Base-by-base conservation (phyloP, 2,329 filamentous ascomycete species). In the Phialophora macrospora region DNA sequence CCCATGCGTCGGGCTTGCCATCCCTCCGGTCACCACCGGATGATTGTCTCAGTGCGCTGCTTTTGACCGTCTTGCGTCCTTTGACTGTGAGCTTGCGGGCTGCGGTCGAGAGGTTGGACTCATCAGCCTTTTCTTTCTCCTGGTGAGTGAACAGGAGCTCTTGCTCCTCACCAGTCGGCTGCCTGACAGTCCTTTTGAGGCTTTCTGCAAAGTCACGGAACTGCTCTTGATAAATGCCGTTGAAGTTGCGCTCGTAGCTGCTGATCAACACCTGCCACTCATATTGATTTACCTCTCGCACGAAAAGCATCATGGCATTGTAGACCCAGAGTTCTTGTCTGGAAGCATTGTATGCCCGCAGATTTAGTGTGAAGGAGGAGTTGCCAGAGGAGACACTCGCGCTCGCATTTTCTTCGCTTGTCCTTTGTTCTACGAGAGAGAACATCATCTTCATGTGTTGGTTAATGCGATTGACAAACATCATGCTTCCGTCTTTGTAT, bases 1-100 rank as follows among this genome's bases (percentile, higher is more conserved):
- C 93, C 72, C 88, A 94, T 0, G 91, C 87, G 70, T 90, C 84
- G 64, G 90, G 85, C 72, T 88, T 87, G 61, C 87, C 88, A 70
- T 89, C 87, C 55, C 86, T 80, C 8, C 79, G 78, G 74, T 88
- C 90, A 17, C 56, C 30, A 14, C 74, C 75, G 38, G 75, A 74
- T 12, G 65, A 81, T 70, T 72, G 75, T 79, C 64, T 81, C 70
- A 75, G 82, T 80, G 75, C 80, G 75, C 75, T 76, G 44, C 76
- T 75, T 46, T 77, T 77, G 60, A 84, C 81, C 2, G 92, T 97
- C 77, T 97, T 93, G 70, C 92, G 95, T 74, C 93, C 87, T 82
- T 97, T 97, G 60, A 98, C 93, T 0, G 94, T 98, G 67, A 98
- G 80, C 78, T 97, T 97, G 68, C 93, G 87, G 9, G 93, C 93